phyloP scores from a whole-genome alignment of 306 rosid genomes.

The Cyamopsis tetragonoloba region DNA sequence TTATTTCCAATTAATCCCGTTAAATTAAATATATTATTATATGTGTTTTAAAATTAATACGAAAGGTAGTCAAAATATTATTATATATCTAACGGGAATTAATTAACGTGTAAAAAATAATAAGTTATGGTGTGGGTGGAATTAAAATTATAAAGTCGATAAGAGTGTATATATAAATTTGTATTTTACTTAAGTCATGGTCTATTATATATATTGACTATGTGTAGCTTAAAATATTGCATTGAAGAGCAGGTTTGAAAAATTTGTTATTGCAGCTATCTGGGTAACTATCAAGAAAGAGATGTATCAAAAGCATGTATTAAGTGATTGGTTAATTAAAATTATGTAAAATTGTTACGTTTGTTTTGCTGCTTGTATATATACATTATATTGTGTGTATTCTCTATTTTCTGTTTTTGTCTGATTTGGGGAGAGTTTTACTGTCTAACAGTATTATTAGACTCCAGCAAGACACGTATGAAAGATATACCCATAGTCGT shows the following conservation, averaged over 20 bases:
- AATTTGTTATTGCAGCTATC: neutral
- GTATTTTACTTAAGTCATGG: neutral
- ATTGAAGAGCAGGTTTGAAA: constrained; percentile 25
- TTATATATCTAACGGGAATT: too few species aligned
- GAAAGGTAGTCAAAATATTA: too few species aligned
- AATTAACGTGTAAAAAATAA: too few species aligned
- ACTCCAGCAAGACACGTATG: too few species aligned
- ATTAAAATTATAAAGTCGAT: too few species aligned
- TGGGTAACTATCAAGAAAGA: constrained; percentile 30
- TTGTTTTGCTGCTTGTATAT: constrained; percentile 6
- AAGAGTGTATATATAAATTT: neutral
- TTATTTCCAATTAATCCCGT: too few species aligned
- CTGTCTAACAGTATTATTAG: too few species aligned
- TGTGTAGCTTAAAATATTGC: neutral
- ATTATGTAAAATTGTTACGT: constrained; percentile 34
- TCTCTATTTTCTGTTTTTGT: neutral
- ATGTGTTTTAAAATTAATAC: too few species aligned
- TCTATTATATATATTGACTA: constrained; percentile 24
- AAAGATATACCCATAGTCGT: too few species aligned
- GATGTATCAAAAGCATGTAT: constrained; percentile 25
- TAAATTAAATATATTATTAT: too few species aligned
- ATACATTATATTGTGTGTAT: neutral
- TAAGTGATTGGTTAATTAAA: constrained; percentile 24
- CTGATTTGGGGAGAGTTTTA: too few species aligned
- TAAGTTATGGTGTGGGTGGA: too few species aligned